Evolutionary conservation across 495 filamentous ascomycete genomes (phyloP), one percentile per base, ranked within the genome.

Genomic region (Podospora didyma): DNA sequence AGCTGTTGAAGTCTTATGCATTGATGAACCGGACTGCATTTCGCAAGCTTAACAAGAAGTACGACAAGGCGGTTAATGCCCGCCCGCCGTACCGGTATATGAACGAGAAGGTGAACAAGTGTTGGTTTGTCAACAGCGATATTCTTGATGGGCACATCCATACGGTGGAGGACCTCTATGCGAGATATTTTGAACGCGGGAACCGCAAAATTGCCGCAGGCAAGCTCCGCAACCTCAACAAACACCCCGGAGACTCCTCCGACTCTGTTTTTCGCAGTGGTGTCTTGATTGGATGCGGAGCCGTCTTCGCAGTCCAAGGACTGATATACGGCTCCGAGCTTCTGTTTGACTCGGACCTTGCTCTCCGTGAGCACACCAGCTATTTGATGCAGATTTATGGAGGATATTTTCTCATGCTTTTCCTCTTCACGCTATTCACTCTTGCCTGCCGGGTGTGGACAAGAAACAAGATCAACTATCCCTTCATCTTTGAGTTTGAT

Each of bases 41-140:
- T 57, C 88, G 92, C 7, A 98, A 98, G 69, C 92, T 98, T 66
- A 97, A 94, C 71, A 98, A 98, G 73, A 98, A 98, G 73, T 97
- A 92, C 63, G 92, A 98, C 75, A 97, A 97, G 70, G 82, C 85
- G 6, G 82, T 90, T 51, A 83, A 93, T 59, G 83, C 90, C 47
- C 82, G 86, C 23, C 88, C 89, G 2, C 81, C 87, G 7, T 79
- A 86, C 60, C 80, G 88, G 31, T 97, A 92, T 66, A 92, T 96
- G 89, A 86, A 85, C 10, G 94, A 96, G 59, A 92, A 90, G 65
- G 89, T 97, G 52, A 92, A 92, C 74, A 88, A 88, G 60, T 82
- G 91, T 10, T 89, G 86, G 78, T 98, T 97, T 66, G 93, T 95
- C 17, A 84, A 89, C 63, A 92, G 89, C 66, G 87, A 90, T 59